phyloP scores from a whole-genome alignment of 23 red algal species.

The Rhodosorus marinus region DNA sequence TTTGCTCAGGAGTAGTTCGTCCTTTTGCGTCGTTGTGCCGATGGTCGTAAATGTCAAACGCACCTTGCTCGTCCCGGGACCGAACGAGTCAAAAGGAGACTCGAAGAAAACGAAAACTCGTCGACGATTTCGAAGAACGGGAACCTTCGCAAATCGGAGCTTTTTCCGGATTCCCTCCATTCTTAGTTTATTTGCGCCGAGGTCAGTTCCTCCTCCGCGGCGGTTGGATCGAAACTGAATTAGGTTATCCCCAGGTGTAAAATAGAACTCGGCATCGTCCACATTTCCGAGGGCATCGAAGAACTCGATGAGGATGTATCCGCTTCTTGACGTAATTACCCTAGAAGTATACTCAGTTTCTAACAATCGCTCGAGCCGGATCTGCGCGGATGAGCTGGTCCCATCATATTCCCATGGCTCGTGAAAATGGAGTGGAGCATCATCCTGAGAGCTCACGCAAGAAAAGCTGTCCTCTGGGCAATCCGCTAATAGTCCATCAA shows the following conservation, averaged over 20 bases:
- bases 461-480: not conserved
- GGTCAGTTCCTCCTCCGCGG: not conserved
- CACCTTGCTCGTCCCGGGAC: not conserved
- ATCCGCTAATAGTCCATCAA: not conserved
- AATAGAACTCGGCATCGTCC: not conserved
- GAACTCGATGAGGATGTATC: not conserved
- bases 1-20: too few species aligned
- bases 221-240: not conserved
- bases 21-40: too few species aligned
- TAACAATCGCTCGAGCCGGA: not conserved
- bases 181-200: not conserved
- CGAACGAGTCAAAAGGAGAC: not conserved
- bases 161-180: not conserved
- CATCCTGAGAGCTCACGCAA: not conserved
- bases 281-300: not conserved
- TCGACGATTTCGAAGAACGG: not conserved
- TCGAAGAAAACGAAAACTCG: not conserved
- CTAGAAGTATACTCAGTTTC: not conserved
- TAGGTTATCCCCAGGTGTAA: not conserved
- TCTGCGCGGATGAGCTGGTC: not conserved
- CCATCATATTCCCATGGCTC: not conserved
- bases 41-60: too few species aligned
- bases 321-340: not conserved
- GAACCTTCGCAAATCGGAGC: not conserved
- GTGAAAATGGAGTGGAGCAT: not conserved